phyloP scores from a whole-genome alignment of 2,329 filamentous ascomycete species.

The Aspergillus aculeatus region DNA sequence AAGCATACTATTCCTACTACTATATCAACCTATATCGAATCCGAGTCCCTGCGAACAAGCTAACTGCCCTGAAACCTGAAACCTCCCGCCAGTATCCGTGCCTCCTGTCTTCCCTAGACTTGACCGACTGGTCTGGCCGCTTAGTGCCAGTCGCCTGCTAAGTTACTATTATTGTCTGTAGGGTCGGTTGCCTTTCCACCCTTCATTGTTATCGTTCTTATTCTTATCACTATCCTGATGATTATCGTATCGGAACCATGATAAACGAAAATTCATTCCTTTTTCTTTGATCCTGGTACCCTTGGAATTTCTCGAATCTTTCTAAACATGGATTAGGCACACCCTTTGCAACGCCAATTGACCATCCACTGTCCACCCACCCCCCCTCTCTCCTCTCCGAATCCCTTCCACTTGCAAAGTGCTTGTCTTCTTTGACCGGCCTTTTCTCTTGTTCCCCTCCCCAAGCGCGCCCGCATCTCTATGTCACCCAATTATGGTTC shows the following conservation, averaged over 20 bases:
- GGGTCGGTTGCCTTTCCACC: not conserved
- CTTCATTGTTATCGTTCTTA: not conserved
- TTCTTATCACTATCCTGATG: not conserved
- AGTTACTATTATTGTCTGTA: not conserved
- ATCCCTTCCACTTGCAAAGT: not conserved
- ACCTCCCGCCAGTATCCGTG: not conserved
- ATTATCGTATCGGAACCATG: not conserved
- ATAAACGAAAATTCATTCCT: conserved; percentile 8
- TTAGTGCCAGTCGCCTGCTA: too few species aligned
- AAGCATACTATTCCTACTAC: too few species aligned
- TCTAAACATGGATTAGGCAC: not conserved
- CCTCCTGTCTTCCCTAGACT: not conserved
- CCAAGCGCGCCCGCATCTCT: too few species aligned
- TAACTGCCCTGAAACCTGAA: not conserved
- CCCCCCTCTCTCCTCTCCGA: not conserved
- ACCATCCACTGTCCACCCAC: not conserved
- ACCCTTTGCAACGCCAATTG: not conserved
- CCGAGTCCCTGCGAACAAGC: not conserved
- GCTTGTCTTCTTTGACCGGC: too few species aligned
- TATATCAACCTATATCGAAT: not conserved
- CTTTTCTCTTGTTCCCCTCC: too few species aligned
- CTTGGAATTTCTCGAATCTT: not conserved
- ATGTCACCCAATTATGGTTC: too few species aligned
- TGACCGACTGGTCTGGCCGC: not conserved
- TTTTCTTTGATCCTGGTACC: conserved; percentile 1